Base-by-base conservation (phyloP, 345 rosid genomes). In the Acer saccharum region DNA sequence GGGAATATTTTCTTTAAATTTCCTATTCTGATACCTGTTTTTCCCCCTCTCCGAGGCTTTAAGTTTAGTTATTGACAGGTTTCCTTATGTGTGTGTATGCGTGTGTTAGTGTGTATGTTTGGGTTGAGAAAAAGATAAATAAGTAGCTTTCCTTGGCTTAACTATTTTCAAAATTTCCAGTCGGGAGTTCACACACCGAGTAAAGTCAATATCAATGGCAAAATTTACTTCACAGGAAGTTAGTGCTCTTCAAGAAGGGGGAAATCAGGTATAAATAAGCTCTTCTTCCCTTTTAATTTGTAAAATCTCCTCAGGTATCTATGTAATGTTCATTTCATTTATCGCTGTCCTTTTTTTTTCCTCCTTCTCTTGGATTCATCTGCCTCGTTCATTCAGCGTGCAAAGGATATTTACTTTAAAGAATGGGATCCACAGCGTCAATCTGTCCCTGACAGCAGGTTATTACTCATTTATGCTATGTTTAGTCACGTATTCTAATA, bases 111-210 rank as follows among this genome's bases (percentile, higher is more conserved):
- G 7, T 21, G 16, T 58, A 10, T 32, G n/a, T 72, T 0, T 60
- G 25, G 64, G 4, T 11, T 0, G n/a, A 46, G 60, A 74, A 70
- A 64, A 29, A 27, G 61, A 55, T 48, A n/a, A 74, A 62, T 74
- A 48, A 64, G 17, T 48, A 46, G 60, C 62, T 74, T 64, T 10
- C 27, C 62, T 25, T 80, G 66, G 48, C 68, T 77, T 77, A 66
- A 65, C n/a, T 46, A 48, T 55, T 77, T 74, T 39, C 29, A 55
- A 69, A 54, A 35, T 83, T 72, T 83, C 43, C 80, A 96, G 98
- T 72, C 98, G 99, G 68, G 99, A 94, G 86, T 96, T 92, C 77
- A 96, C 98, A 3, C 99, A 96, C 68, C 87, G 98, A 61, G 99
- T 96, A 57, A 96, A 96, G 82, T 96, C 99, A 23, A 73, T 96